Percentiles rank a stretch among this genome's conserved stretches.
phyloP scores from a whole-genome alignment of 805 yeast genomes.

The Huiozyma naganishii region DNA sequence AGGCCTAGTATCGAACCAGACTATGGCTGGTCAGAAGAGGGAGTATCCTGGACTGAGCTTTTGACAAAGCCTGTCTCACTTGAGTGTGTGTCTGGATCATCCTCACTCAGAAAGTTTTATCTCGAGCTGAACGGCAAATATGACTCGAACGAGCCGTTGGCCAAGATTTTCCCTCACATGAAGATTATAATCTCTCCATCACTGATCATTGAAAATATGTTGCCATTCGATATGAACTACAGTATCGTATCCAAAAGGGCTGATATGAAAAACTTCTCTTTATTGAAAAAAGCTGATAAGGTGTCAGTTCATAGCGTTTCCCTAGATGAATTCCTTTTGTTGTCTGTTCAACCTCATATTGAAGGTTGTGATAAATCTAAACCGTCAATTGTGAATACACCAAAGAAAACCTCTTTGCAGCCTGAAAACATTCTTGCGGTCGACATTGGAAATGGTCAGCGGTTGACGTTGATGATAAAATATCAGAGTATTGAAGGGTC shows the following conservation, averaged over 20 bases:
- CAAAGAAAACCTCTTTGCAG: conserved; percentile 41
- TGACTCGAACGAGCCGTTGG: conserved; percentile 57
- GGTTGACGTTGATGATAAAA: conserved; percentile 49
- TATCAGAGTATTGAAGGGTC: conserved; percentile 43
- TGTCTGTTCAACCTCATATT: conserved; percentile 56
- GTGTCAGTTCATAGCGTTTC: conserved; percentile 73
- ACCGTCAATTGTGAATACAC: conserved; percentile 35
- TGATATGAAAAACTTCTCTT: conserved; percentile 54
- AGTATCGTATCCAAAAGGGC: conserved; percentile 66
- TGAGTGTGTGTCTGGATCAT: conserved; percentile 43
- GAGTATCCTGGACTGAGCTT: conserved; percentile 56
- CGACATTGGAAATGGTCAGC: conserved; percentile 55
- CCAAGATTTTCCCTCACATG: conserved; percentile 77
- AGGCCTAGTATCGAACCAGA: conserved; percentile 49
- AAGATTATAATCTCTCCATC: conserved; percentile 72
- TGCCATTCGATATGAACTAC: conserved; percentile 74
- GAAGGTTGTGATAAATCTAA: conserved; percentile 29
- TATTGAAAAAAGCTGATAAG: conserved; percentile 52
- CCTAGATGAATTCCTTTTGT: conserved; percentile 54
- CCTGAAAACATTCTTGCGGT: conserved; percentile 45
- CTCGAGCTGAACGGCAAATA: conserved; percentile 64
- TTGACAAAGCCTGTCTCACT: conserved; percentile 41
- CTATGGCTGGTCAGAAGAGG: conserved; percentile 59
- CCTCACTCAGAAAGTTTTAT: conserved; percentile 38
- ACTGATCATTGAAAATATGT: conserved; percentile 66